These are phyloP conservation scores for Penicillium verrucosum DNA, from an alignment of 2,329 filamentous ascomycete genomes.

Conservation along the genomic window DNA sequence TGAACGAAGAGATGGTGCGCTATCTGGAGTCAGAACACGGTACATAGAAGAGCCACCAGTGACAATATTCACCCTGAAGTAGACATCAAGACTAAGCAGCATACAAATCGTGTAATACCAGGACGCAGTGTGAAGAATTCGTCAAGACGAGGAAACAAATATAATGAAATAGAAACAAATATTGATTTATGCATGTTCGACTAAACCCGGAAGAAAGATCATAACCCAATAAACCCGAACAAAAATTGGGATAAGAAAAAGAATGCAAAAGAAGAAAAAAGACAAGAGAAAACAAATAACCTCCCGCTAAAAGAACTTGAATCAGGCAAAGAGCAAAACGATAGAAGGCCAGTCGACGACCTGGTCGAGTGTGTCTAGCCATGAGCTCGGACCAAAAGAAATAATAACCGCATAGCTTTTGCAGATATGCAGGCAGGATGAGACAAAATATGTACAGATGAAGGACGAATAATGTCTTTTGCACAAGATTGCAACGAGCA, in stretches of 20 bases:
- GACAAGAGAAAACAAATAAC: constrained; percentile 2
- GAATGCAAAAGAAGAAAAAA: constrained; percentile 3
- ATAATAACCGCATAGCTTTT: neutral
- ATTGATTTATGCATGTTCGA: neutral
- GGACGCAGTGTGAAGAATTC: neutral
- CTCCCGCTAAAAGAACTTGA: constrained; percentile 21
- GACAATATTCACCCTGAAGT: neutral
- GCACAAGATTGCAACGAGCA: neutral
- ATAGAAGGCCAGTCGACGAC: neutral
- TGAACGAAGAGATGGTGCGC: neutral
- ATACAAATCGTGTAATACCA: neutral
- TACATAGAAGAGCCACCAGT: too few species aligned
- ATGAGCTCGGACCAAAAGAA: neutral
- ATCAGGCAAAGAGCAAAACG: neutral
- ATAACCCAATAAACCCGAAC: neutral
- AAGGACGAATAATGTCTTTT: neutral
- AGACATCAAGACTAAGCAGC: neutral
- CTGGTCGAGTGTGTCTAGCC: neutral
- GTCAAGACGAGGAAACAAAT: neutral
- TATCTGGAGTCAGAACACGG: neutral
- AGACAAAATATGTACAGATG: neutral
- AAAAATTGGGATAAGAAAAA: neutral
- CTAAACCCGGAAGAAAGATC: neutral
- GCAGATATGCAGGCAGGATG: neutral
- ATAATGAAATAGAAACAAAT: neutral